Evolutionary conservation across 2,329 filamentous ascomycete species (phyloP).

Genomic region (Botrytis elliptica): DNA sequence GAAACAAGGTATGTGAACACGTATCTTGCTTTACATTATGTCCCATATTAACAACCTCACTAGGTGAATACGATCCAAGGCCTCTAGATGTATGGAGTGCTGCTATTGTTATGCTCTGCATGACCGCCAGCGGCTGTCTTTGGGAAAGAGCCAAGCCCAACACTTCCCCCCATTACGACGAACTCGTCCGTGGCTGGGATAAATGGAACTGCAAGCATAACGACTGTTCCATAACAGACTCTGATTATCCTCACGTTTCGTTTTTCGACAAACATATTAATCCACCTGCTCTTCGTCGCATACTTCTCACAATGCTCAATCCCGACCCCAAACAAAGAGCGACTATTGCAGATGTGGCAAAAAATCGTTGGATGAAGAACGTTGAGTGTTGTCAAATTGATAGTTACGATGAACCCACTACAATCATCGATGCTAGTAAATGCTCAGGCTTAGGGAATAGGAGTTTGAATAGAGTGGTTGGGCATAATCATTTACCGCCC

Average conservation of each 20-base stretch:
- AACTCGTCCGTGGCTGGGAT: conserved; percentile 66
- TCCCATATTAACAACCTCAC: conserved; percentile 11
- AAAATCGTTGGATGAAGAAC: conserved; percentile 68
- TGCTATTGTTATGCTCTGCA: conserved; percentile 77
- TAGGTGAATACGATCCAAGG: conserved; percentile 67
- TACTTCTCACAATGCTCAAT: conserved; percentile 80
- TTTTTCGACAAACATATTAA: conserved; percentile 65
- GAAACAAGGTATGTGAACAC: conserved; percentile 51
- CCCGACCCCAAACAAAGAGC: conserved; percentile 71
- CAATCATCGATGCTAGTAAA: conserved; percentile 58
- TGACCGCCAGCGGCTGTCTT: conserved; percentile 69
- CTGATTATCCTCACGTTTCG: conserved; percentile 63
- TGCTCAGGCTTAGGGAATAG: conserved; percentile 41
- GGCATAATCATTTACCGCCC: conserved; percentile 38
- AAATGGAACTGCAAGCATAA: conserved; percentile 60
- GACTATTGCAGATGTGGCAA: conserved; percentile 65
- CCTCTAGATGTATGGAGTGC: conserved; percentile 84
- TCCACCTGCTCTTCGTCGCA: conserved; percentile 65
- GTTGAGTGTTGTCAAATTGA: conserved; percentile 79
- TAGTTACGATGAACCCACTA: conserved; percentile 60
- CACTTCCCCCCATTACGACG: conserved; percentile 55
- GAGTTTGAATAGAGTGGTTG: conserved; percentile 45
- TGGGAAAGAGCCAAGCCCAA: conserved; percentile 67
- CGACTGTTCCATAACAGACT: conserved; percentile 51
- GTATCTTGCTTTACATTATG: not conserved